Percentiles rank a stretch among this genome's conserved stretches.
phyloP scores from a whole-genome alignment of 2,329 filamentous ascomycete genomes.

The Coniochaeta pulveracea region DNA sequence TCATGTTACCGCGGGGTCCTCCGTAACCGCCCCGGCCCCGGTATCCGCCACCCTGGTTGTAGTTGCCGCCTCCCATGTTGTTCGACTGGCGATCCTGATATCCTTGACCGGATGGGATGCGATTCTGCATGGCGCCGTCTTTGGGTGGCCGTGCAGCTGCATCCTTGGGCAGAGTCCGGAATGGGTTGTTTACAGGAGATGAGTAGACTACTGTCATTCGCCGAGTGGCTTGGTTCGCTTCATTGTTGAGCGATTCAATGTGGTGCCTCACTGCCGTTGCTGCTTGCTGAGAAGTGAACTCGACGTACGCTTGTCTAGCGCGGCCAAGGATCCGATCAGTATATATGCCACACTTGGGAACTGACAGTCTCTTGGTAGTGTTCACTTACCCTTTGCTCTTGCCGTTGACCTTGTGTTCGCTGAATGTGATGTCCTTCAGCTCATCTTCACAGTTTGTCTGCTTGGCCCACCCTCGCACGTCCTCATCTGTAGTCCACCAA shows the following conservation, averaged over 20 bases:
- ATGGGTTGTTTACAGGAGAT: constrained; percentile 69
- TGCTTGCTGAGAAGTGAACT: constrained; percentile 74
- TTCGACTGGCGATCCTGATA: constrained; percentile 35
- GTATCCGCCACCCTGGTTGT: constrained; percentile 38
- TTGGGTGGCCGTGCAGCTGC: constrained; percentile 60
- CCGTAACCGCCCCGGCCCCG: constrained; percentile 33
- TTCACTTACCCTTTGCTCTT: constrained; percentile 85
- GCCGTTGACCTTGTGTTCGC: constrained; percentile 96
- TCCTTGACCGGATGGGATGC: constrained; percentile 30
- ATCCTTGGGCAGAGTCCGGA: constrained; percentile 84
- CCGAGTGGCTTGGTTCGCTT: constrained; percentile 48
- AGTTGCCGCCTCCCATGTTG: constrained; percentile 29
- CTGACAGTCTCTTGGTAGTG: too few species aligned
- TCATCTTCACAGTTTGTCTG: constrained; percentile 74
- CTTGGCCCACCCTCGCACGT: constrained; percentile 77
- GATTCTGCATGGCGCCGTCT: constrained; percentile 40
- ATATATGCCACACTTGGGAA: too few species aligned
- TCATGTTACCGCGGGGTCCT: constrained; percentile 36
- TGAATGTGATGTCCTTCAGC: constrained; percentile 88
- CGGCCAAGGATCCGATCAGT: too few species aligned
- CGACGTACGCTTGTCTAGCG: constrained; percentile 70
- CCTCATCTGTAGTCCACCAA: constrained; percentile 97
- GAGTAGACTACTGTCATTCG: constrained; percentile 67
- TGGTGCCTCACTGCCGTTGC: constrained; percentile 75
- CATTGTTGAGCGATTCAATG: constrained; percentile 53